Conservation (phyloP, 139 green algal species). For the Tetratostichococcus sp. region DNA sequence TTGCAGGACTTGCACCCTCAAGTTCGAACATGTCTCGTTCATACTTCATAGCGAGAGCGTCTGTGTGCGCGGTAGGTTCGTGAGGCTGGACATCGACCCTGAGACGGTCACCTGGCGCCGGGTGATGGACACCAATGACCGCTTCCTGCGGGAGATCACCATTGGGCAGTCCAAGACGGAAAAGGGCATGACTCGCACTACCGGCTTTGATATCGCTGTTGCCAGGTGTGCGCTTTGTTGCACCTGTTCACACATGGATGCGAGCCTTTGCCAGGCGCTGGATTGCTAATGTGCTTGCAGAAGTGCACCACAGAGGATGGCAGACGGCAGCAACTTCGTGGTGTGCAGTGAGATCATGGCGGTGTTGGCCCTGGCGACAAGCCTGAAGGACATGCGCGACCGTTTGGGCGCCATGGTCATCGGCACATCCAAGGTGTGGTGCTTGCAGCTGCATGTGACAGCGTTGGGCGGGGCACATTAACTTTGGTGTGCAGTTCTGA, state of each 20-base stretch:
- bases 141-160: conserved; percentile 88
- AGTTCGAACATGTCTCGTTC: neutral
- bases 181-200: conserved; percentile 46
- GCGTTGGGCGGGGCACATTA: too few relatives aligned
- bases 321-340: too few relatives aligned
- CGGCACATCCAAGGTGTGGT: conserved; percentile 38
- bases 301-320: too few relatives aligned
- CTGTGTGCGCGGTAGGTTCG: too few relatives aligned
- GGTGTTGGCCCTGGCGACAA: conserved; percentile 90
- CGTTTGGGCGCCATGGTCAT: conserved; percentile 91
- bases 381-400: conserved; percentile 85
- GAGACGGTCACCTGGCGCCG: conserved; percentile 89
- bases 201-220: conserved; percentile 96
- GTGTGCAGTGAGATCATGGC: conserved; percentile 89
- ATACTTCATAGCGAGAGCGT: too few relatives aligned
- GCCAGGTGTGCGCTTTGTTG: conserved; percentile 29
- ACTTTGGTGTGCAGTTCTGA: too few relatives aligned
- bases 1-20: too few relatives aligned
- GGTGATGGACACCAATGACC: conserved; percentile 97
- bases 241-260: too few relatives aligned
- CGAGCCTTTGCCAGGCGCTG: too few relatives aligned
- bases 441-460: too few relatives aligned
- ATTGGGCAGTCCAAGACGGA: conserved; percentile 67
- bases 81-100: conserved; percentile 90
- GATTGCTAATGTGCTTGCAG: too few relatives aligned